Evolutionary conservation across 2,329 filamentous ascomycete species (phyloP).

Genomic region (Diaporthe sp.): DNA sequence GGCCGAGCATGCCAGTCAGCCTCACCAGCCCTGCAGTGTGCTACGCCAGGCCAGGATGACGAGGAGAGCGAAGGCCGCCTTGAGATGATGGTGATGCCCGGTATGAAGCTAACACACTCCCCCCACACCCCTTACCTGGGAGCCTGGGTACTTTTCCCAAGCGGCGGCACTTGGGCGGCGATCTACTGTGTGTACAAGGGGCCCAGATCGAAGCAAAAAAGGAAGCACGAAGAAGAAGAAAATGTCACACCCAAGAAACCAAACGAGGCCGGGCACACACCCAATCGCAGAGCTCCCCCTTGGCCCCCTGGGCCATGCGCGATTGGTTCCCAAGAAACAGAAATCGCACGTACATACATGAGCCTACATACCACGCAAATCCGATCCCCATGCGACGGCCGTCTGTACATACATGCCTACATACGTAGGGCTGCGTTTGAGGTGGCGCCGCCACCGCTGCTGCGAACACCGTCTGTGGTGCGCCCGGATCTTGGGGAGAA

Average conservation of each 20-base stretch:
- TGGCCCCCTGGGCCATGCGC: neutral
- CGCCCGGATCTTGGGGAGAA: slow-evolving; percentile 1
- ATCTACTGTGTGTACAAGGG: slow-evolving; percentile 13
- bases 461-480: slow-evolving; percentile 24
- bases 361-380: neutral
- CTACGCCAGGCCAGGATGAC: neutral
- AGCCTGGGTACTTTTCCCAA: neutral
- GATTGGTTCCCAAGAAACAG: slow-evolving; percentile 22
- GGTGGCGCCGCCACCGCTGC: slow-evolving; percentile 10
- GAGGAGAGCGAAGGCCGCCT: neutral
- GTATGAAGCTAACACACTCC: neutral
- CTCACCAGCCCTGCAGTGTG: neutral
- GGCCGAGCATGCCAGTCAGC: neutral
- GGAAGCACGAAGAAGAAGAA: neutral
- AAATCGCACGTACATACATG: neutral
- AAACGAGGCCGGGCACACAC: slow-evolving; percentile 9
- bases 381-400: neutral
- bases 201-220: slow-evolving; percentile 21
- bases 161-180: slow-evolving; percentile 18
- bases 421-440: slow-evolving; percentile 28
- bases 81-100: neutral
- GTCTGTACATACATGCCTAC: slow-evolving; percentile 2
- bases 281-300: slow-evolving; percentile 33
- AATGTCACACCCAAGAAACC: neutral
- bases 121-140: neutral